Base-by-base conservation (phyloP, 1,139 yeast species). In the Kodamaea sp. region DNA sequence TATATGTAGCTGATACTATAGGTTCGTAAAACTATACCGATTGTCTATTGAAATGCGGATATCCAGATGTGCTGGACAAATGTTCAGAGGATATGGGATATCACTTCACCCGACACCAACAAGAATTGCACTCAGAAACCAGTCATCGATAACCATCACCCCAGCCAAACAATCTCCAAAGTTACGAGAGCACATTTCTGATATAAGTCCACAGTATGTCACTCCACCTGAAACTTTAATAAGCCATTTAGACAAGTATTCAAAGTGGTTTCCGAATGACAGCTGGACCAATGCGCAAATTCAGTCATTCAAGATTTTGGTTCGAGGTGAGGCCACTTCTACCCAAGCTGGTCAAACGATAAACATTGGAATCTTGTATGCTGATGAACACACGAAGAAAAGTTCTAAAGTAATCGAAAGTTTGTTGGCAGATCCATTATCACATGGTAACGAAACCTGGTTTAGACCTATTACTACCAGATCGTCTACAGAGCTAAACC, bases 341-440 rank as follows among this genome's bases (percentile, higher is more conserved):
- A n/a, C 21, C 16, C 32, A 24, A 7, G 15, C 34, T 4, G 20
- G 13, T 9, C 29, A 26, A 4, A 24, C 32, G 19, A 39, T 66
- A 7, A 55, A 51, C 28, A 51, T 69, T 8, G 76, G 74, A 0
- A 32, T 70, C 2, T 31, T 63, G 2, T 54, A 54, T 28, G 46
- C 47, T 21, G 53, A 57, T 37, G 52, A 51, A 6, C 32, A 31
- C 3, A 38, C 49, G 5, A 48, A 50, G 22, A 25, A 31, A 6
- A 39, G 41, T 1, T 60, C 71, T 14, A 63, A 50, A 42, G 29
- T 70, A 4, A 32, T 70, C 3, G 74, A 69, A 34, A 42, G 59
- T 0, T 41, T 70, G 3, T 47, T 71, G 23, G 67, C 75, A 1
- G 76, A 71, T 39, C 76, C 76, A 2, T 54, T 71, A 37, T 59